Base-by-base conservation (phyloP, 2,329 filamentous ascomycete genomes). In the Apiospora phragmitis region DNA sequence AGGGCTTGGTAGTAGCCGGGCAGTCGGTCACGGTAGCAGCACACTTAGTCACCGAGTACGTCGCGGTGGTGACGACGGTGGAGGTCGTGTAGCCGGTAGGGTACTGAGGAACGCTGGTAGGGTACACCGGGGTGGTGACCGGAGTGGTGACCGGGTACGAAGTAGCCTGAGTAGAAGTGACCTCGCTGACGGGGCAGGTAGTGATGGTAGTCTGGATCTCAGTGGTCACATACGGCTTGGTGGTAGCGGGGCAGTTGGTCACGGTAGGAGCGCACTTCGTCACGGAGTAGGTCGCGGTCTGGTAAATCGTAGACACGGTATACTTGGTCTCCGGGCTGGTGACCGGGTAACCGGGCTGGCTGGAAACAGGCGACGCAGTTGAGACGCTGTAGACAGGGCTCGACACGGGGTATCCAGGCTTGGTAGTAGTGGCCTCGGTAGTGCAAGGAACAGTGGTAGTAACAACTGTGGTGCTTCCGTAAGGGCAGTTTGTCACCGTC, bases 1-100 rank as follows among this genome's bases (percentile, higher is more conserved):
- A 62, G 32, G 55, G 55, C 55, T 62, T 38, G 55, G 55, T 62
- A n/a, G 55, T 62, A 38, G 55, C 55, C 55, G 55, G 55, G 55
- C 55, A 62, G 32, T 62, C 55, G 11, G 55, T 62, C 55, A 62
- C 55, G 32, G 55, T 62, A n/a, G 55, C 29, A 38, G 55, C 55
- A 24, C 55, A 62, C 55, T 62, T 62, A 32, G 55, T 62, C 5
- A 62, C 55, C 7, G 55, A 38, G 55, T 62, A 62, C 18, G 32
- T 62, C 18, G 5, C 24, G 55, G 55, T 62, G 1, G 4, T 2
- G 32, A 12, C 4, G 55, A 62, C 32, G 18, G 55, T 62, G 3
- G 55, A 62, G 32, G 55, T 62, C 18, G 55, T 62, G 55, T 62
- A 62, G 2, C 55, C 55, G 11, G 32, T 62, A n/a, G 55, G 51